phyloP scores from a whole-genome alignment of 73 alveolate genomes.

The Uronychia setigera region DNA sequence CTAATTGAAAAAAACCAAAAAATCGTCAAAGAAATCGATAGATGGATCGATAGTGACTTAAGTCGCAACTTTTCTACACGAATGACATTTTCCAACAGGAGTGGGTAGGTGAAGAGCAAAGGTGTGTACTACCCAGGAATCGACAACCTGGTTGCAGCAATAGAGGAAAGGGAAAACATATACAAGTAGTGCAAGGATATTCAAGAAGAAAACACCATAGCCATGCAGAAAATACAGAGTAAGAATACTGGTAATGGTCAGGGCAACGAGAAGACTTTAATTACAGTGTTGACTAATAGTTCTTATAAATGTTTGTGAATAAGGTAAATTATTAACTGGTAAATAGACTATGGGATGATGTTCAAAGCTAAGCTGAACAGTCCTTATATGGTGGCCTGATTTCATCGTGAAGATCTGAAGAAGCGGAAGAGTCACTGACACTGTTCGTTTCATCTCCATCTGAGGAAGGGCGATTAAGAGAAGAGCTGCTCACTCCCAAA shows the following conservation, averaged over 20 bases:
- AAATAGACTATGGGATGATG: too few species aligned
- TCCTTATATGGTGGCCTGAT: too few species aligned
- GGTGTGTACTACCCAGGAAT: background rate
- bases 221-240: background rate
- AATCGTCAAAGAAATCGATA: constrained; percentile 45
- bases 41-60: constrained; percentile 75
- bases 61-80: background rate
- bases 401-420: too few species aligned
- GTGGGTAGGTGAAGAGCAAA: background rate
- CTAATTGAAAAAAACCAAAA: constrained; percentile 43
- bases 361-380: too few species aligned
- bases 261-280: background rate
- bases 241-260: background rate
- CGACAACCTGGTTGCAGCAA: constrained; percentile 1
- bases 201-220: background rate
- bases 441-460: too few species aligned
- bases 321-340: too few species aligned
- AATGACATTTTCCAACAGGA: constrained; percentile 4
- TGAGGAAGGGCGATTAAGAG: too few species aligned
- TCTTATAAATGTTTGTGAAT: too few species aligned
- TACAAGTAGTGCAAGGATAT: background rate
- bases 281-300: too few species aligned
- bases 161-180: background rate
- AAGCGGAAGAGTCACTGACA: too few species aligned
- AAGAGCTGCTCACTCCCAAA: too few species aligned